Conservation (phyloP, 192 early-diverging fungal species). For the Backusella tuberculispora region DNA sequence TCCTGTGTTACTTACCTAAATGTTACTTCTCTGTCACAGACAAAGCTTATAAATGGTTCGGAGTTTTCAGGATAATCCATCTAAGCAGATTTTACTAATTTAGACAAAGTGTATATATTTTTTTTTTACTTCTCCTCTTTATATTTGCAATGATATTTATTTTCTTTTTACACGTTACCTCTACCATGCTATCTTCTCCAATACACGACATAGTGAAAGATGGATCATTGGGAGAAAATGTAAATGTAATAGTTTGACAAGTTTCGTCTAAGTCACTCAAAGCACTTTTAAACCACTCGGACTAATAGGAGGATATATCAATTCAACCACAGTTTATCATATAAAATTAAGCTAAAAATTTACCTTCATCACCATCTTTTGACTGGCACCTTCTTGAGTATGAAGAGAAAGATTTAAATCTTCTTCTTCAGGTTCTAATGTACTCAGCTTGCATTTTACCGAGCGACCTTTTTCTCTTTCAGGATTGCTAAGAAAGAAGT, state of each 20-base stretch:
- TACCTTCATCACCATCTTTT: conserved; percentile 27
- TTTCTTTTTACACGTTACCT: conserved; percentile 12
- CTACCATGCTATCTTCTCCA: conserved; percentile 14
- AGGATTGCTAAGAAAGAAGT: neutral
- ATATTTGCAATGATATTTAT: neutral
- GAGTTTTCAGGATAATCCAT: conserved; percentile 8
- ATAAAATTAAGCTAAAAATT: neutral
- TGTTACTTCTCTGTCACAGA: neutral
- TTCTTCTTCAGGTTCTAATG: conserved; percentile 27
- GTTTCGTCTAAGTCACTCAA: conserved; percentile 21
- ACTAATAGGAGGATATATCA: neutral
- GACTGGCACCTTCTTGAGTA: neutral
- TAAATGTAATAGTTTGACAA: conserved; percentile 21
- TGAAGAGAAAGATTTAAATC: neutral
- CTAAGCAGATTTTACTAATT: neutral
- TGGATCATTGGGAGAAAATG: conserved; percentile 28
- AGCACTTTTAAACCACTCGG: conserved; percentile 25
- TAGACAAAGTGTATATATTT: neutral
- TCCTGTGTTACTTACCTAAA: conserved; percentile 18
- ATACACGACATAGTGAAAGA: conserved; percentile 14
- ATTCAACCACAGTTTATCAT: neutral
- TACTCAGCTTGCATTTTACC: conserved; percentile 10
- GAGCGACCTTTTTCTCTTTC: conserved; percentile 6
- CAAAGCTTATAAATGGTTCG: conserved; percentile 2
- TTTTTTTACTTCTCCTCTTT: neutral